These are phyloP conservation scores for Phalaenopsis hybrid DNA, from an alignment of 116 monocot genomes.

Conservation along the genomic window DNA sequence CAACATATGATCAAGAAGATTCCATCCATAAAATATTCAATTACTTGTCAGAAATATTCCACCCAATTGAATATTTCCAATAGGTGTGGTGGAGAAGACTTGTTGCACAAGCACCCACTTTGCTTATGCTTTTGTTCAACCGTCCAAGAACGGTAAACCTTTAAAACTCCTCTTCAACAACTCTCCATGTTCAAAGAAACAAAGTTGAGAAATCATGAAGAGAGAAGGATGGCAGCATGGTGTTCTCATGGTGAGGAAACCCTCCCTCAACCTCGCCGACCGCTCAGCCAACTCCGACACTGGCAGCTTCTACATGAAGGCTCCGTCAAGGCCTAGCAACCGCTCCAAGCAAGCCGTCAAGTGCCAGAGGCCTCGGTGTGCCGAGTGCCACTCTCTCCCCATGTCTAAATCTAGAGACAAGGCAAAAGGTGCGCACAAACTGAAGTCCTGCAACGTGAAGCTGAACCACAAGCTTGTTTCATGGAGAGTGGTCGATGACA, in stretches of 20 bases:
- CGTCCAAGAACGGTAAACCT: not conserved
- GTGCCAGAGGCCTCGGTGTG: conserved; percentile 31
- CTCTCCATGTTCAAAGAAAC: not conserved
- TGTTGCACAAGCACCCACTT: not conserved
- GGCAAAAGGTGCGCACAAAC: conserved; percentile 39
- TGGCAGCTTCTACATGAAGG: not conserved
- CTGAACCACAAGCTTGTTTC: conserved; percentile 26
- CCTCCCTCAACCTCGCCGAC: not conserved
- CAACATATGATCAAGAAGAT: too few relatives aligned
- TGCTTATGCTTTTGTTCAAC: not conserved
- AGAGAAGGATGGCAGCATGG: conserved; percentile 49
- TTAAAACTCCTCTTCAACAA: not conserved
- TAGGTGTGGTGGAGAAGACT: not conserved
- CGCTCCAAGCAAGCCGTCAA: too few relatives aligned
- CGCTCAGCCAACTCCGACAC: not conserved
- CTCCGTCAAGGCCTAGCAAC: not conserved
- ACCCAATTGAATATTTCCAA: not conserved
- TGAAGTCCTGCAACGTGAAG: conserved; percentile 20
- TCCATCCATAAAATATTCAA: not conserved
- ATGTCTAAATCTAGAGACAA: conserved; percentile 32
- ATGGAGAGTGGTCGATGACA: conserved; percentile 19
- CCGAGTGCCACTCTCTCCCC: conserved; percentile 23
- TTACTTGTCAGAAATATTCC: not conserved
- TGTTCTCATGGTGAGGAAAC: conserved; percentile 10
- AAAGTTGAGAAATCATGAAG: conserved; percentile 18